A percentile compares a stretch with the other conserved stretches of the same genome.
Evolutionary conservation across 1,139 yeast species (phyloP).

Genomic region (Pichia sp.): DNA sequence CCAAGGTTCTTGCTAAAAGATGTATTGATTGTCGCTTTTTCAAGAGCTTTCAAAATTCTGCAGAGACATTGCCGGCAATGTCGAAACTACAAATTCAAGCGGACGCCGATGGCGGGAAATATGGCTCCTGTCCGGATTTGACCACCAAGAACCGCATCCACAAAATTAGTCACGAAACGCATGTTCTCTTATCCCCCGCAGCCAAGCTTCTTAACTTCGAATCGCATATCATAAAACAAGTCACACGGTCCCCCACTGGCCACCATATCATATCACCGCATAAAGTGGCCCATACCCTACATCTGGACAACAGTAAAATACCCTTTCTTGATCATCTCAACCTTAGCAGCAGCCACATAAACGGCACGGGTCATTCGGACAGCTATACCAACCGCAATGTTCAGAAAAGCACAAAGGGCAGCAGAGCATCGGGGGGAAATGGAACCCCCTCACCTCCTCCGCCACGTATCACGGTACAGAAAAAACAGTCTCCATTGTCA

Average conservation of each 20-base stretch:
- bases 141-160: neutral
- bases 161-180: conserved; percentile 1
- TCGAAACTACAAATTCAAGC: neutral
- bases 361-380: neutral
- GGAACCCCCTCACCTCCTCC: conserved; percentile 11
- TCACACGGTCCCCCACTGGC: neutral
- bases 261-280: conserved; percentile 2
- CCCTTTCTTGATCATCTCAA: neutral
- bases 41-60: conserved; percentile 14
- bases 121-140: neutral
- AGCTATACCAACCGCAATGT: neutral
- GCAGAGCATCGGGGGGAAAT: neutral
- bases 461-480: conserved; percentile 1
- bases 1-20: conserved; percentile 56
- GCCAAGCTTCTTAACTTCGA: neutral
- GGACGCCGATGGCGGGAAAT: neutral
- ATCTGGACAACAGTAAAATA: neutral
- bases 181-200: neutral
- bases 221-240: conserved; percentile 1
- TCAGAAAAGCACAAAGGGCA: too few species aligned
- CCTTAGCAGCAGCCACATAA: neutral
- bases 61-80: neutral
- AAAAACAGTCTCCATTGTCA: neutral
- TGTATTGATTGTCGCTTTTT: conserved; percentile 63
- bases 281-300: neutral